Conservation (phyloP, 2,329 filamentous ascomycete genomes). For the Pseudogymnoascus sp. region DNA sequence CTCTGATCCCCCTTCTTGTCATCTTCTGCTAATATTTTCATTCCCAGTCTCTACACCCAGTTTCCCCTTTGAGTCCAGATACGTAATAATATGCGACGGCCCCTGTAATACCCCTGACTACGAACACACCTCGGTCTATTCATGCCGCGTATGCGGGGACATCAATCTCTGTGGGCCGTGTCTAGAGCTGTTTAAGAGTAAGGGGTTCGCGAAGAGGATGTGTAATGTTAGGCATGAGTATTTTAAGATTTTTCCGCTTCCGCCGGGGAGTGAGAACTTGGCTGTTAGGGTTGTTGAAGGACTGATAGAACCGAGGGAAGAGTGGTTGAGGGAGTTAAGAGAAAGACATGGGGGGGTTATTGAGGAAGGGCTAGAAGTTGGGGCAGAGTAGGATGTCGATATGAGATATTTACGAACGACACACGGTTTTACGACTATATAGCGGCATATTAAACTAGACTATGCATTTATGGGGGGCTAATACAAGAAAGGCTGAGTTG, state of each 20-base stretch:
- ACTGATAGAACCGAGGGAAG: neutral
- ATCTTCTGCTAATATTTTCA: neutral
- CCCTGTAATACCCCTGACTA: neutral
- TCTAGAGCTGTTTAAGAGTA: neutral
- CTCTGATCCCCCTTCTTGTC: neutral
- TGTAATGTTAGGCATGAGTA: neutral
- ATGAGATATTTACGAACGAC: neutral
- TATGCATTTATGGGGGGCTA: neutral
- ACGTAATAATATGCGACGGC: neutral
- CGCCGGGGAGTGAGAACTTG: neutral
- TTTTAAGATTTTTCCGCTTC: neutral
- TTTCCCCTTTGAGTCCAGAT: neutral
- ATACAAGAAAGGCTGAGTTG: neutral
- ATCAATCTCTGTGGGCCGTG: neutral
- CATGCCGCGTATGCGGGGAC: neutral
- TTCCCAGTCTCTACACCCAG: neutral
- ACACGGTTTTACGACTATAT: neutral
- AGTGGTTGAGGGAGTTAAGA: neutral
- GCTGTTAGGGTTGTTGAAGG: neutral
- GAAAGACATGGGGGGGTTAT: neutral
- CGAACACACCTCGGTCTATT: neutral
- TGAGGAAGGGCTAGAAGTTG: neutral
- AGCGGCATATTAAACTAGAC: neutral
- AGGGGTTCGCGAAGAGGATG: neutral
- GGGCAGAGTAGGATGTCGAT: neutral